Evolutionary conservation across 257 asterid genomes (phyloP).

Genomic region (Forsythia suspensa): DNA sequence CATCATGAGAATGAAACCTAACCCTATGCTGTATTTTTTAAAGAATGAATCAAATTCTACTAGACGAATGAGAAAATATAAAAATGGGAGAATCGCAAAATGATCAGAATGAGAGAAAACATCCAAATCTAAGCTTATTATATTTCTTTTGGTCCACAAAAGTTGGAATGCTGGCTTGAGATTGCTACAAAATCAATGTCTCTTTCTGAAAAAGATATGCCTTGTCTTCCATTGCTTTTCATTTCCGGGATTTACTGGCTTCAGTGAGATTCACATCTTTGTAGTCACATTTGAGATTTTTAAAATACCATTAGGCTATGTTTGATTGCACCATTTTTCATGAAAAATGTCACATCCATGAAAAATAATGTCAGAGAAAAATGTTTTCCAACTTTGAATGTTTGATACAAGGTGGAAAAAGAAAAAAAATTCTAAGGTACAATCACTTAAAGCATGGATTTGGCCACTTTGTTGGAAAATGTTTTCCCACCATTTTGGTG

Average conservation of each 20-base stretch:
- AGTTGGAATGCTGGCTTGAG: not conserved
- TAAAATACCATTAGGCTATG: not conserved
- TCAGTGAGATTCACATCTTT: not conserved
- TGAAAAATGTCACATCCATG: no score
- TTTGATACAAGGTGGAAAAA: no score
- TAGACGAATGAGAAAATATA: constrained; percentile 12
- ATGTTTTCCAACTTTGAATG: no score
- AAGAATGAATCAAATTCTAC: constrained; percentile 15
- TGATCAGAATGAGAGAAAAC: not conserved
- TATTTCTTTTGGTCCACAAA: not conserved
- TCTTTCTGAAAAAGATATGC: not conserved
- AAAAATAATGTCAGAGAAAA: no score
- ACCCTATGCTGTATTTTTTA: not conserved
- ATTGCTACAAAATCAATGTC: not conserved
- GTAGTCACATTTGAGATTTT: not conserved
- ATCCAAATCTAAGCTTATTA: not conserved
- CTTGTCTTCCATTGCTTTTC: constrained; percentile 1
- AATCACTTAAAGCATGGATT: no score
- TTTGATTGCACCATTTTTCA: no score
- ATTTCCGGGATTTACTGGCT: not conserved
- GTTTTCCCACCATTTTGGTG: no score
- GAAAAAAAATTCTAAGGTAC: no score
- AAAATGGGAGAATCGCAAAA: not conserved
- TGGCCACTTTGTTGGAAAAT: no score
- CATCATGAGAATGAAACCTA: not conserved